phyloP scores from a whole-genome alignment of 108 stramenopile genomes.

The Cafeteria roenbergensis region DNA sequence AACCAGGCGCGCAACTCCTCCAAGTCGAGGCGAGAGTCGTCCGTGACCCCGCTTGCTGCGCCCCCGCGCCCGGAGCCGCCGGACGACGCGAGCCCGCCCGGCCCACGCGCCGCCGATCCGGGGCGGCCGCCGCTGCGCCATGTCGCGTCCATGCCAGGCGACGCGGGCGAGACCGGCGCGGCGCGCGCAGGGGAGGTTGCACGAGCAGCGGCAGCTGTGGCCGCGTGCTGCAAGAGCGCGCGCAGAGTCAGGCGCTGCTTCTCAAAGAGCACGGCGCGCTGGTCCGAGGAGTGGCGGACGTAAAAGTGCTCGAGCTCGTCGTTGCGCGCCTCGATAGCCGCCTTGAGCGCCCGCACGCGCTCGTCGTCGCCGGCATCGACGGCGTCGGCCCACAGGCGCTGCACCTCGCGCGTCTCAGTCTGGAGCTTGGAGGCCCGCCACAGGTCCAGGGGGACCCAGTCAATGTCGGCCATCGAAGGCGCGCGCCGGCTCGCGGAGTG shows the following conservation, averaged over 20 bases:
- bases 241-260: neutral
- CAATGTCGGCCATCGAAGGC: too few species aligned
- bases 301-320: neutral
- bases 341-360: neutral
- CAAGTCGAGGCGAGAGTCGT: neutral
- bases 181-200: too few species aligned
- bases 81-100: neutral
- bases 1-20: conserved; percentile 2
- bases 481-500: too few species aligned
- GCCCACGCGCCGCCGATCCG: neutral
- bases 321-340: neutral
- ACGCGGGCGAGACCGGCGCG: too few species aligned
- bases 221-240: neutral
- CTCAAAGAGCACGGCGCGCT: conserved; percentile 6
- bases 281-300: neutral
- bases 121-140: too few species aligned
- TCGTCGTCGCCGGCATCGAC: neutral
- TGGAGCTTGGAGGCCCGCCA: neutral
- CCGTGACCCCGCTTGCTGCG: neutral
- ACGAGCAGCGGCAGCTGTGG: neutral
- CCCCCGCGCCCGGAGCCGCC: too few species aligned
- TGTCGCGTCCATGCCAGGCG: too few species aligned
- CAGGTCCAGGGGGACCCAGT: neutral
- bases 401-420: neutral
- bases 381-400: neutral